These are phyloP conservation scores for Microbotryum intermedium DNA, from an alignment of 1,284 basidiomycete genomes.

Conservation along the genomic window DNA sequence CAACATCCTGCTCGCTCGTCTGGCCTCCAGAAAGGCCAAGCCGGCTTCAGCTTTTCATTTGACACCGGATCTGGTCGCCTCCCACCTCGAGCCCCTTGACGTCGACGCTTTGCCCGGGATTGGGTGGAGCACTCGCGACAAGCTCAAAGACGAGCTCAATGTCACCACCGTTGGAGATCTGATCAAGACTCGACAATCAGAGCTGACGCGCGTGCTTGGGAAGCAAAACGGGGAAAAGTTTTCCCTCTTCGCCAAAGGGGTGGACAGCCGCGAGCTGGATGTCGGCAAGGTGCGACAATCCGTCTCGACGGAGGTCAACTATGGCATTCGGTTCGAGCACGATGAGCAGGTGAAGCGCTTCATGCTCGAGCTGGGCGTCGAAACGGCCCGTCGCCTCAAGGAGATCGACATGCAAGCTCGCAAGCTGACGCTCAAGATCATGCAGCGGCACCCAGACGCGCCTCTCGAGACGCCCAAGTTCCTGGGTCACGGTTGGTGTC, in stretches of 20 bases:
- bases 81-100: slow-evolving; percentile 63
- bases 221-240: slow-evolving; percentile 73
- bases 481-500: slow-evolving; percentile 82
- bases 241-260: slow-evolving; percentile 71
- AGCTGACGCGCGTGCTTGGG: slow-evolving; percentile 50
- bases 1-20: slow-evolving; percentile 83
- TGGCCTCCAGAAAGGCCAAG: slow-evolving; percentile 85
- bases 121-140: slow-evolving; percentile 49
- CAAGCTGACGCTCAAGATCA: slow-evolving; percentile 72
- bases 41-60: slow-evolving; percentile 79
- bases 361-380: slow-evolving; percentile 61
- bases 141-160: slow-evolving; percentile 62
- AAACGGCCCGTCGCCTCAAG: slow-evolving; percentile 63
- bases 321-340: slow-evolving; percentile 85
- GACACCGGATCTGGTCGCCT: slow-evolving; percentile 46
- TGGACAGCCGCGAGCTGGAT: slow-evolving; percentile 70
- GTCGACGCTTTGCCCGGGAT: slow-evolving; percentile 84
- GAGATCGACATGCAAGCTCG: slow-evolving; percentile 59
- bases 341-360: slow-evolving; percentile 71
- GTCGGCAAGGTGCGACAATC: slow-evolving; percentile 72
- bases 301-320: slow-evolving; percentile 87
- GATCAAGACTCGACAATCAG: slow-evolving; percentile 43
- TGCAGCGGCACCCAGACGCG: slow-evolving; percentile 76
- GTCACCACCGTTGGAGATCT: slow-evolving; percentile 60
- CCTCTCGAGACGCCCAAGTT: slow-evolving; percentile 95